A percentile compares a stretch with the other conserved stretches of the same genome.
phyloP scores from a whole-genome alignment of 176 grass and related monocot species.

The Ampelocalamus luodianensis region DNA sequence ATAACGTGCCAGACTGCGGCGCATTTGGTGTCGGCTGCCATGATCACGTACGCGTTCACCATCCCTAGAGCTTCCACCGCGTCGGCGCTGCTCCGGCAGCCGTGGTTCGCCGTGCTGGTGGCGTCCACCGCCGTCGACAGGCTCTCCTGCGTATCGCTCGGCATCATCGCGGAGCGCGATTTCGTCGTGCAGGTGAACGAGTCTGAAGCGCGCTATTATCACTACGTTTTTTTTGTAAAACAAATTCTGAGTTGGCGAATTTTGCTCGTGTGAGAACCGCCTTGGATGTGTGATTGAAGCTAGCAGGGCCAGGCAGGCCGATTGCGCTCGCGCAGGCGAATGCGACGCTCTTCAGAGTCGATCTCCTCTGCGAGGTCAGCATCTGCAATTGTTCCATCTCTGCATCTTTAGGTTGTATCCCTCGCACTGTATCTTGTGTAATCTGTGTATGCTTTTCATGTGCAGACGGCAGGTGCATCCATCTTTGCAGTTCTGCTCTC shows the following conservation, averaged over 20 bases:
- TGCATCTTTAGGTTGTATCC: background rate
- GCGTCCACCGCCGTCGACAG: conserved; percentile 54
- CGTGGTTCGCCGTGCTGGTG: conserved; percentile 65
- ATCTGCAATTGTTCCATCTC: background rate
- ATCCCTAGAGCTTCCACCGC: conserved; percentile 1
- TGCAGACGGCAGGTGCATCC: conserved; percentile 56
- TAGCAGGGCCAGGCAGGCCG: conserved; percentile 55
- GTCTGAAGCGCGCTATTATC: too few relatives aligned
- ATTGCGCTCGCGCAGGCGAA: conserved; percentile 63
- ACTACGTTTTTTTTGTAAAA: too few relatives aligned
- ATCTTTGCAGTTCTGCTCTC: conserved; percentile 59
- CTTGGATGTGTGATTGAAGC: conserved; percentile 42
- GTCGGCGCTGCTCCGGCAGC: conserved; percentile 42
- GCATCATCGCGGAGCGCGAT: conserved; percentile 58
- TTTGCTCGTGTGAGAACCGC: background rate
- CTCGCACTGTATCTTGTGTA: background rate
- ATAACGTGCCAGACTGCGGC: conserved; percentile 49
- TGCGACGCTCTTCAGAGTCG: conserved; percentile 58
- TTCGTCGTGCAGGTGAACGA: conserved; percentile 53
- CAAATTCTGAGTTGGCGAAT: background rate
- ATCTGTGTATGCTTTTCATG: background rate
- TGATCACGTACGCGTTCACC: conserved; percentile 54
- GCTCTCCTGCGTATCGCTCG: conserved; percentile 55
- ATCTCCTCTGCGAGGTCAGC: conserved; percentile 66
- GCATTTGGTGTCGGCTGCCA: conserved; percentile 55